Percentiles rank a stretch among this genome's conserved stretches.
Conservation (phyloP, 2,329 filamentous ascomycete species). For the Talaromyces sp. region DNA sequence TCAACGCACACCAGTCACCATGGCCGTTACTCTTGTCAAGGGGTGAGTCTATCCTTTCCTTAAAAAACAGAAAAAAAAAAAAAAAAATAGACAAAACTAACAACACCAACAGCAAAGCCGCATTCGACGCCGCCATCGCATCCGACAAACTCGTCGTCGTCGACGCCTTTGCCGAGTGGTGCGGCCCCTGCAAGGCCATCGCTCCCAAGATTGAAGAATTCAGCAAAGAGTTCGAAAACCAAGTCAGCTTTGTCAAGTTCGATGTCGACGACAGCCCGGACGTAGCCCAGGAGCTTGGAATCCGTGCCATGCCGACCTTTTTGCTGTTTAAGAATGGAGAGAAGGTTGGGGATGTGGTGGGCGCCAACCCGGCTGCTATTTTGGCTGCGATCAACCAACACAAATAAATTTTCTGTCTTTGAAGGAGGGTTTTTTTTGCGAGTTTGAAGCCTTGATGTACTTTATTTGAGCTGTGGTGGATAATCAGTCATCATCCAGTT, state of each 20-base stretch:
- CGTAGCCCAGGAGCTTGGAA: slow-evolving; percentile 68
- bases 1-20: slow-evolving; percentile 39
- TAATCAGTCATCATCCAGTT: not conserved
- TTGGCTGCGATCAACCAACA: slow-evolving; percentile 34
- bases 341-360: slow-evolving; percentile 68
- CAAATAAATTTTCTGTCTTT: slow-evolving; percentile 8
- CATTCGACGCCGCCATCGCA: slow-evolving; percentile 50
- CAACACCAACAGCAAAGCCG: slow-evolving; percentile 46
- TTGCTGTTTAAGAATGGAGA: slow-evolving; percentile 74
- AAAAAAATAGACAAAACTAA: not conserved
- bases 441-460: not conserved
- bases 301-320: slow-evolving; percentile 94
- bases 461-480: not conserved
- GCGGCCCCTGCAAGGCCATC: slow-evolving; percentile 90
- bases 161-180: slow-evolving; percentile 88
- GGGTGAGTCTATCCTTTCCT: slow-evolving; percentile 30
- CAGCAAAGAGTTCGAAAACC: slow-evolving; percentile 50
- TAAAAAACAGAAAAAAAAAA: no score
- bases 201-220: slow-evolving; percentile 67
- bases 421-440: no score
- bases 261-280: slow-evolving; percentile 80
- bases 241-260: slow-evolving; percentile 75
- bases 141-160: slow-evolving; percentile 61
- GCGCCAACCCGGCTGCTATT: slow-evolving; percentile 71
- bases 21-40: slow-evolving; percentile 41